A percentile compares a stretch with the other conserved stretches of the same genome.
phyloP scores from a whole-genome alignment of 257 asterid species.

The Solanum commersonii region DNA sequence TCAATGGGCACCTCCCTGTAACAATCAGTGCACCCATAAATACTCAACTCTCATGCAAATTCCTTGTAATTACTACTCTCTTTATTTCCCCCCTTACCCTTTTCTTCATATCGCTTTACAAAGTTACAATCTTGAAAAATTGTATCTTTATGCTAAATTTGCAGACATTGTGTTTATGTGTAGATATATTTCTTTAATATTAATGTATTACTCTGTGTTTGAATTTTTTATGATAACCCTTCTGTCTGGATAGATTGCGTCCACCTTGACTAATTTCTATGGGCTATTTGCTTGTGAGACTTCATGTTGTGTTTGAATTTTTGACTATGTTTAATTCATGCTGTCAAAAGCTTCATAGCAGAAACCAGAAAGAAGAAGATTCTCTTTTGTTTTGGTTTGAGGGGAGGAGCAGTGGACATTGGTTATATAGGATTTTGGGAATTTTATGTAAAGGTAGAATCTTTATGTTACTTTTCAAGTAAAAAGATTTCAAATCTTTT shows the following conservation, averaged over 20 bases:
- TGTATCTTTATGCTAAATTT: neutral
- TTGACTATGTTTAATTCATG: neutral
- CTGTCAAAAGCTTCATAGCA: neutral
- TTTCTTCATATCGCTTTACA: neutral
- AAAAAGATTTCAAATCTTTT: neutral
- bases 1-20: constrained; percentile 82
- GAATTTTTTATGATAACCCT: neutral
- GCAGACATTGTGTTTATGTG: neutral
- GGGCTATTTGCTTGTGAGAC: neutral
- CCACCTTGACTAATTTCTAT: neutral
- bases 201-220: neutral
- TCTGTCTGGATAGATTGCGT: neutral
- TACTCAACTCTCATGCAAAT: constrained; percentile 74
- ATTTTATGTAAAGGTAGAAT: neutral
- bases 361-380: neutral
- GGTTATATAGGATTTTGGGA: neutral
- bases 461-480: neutral
- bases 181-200: neutral
- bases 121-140: neutral
- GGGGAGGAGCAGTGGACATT: neutral
- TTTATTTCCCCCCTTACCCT: neutral
- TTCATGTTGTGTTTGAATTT: neutral
- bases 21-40: constrained; percentile 69
- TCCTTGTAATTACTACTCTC: constrained; percentile 40
- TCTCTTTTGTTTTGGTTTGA: neutral